Evolutionary conservation across 768 basidiomycete genomes (phyloP).

Genomic region (Suillus subaureus): DNA sequence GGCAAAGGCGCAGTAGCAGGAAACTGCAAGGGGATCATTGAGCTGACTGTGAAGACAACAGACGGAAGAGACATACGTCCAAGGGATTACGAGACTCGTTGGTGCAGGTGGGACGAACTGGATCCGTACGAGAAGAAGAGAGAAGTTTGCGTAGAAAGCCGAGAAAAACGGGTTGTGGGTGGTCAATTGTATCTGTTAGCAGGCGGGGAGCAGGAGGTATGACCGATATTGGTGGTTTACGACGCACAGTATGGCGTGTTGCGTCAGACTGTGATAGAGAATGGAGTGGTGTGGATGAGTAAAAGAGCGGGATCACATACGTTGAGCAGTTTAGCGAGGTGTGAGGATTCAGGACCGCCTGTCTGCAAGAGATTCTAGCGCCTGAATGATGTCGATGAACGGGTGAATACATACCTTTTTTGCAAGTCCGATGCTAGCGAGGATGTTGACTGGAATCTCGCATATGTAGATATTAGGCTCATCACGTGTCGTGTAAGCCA

Average conservation of each 20-base stretch:
- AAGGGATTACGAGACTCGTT: not conserved
- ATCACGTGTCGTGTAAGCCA: not conserved
- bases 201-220: not conserved
- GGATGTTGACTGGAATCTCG: not conserved
- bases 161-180: not conserved
- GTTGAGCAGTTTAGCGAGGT: not conserved
- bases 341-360: not conserved
- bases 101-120: not conserved
- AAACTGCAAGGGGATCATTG: not conserved
- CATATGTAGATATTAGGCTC: not conserved
- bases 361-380: not conserved
- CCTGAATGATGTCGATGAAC: not conserved
- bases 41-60: not conserved
- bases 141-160: not conserved
- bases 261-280: not conserved
- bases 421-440: not conserved
- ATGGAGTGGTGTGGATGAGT: not conserved
- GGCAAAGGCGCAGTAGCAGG: not conserved
- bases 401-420: not conserved
- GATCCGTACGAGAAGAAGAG: not conserved
- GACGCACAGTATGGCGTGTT: not conserved
- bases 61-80: not conserved
- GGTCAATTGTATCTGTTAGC: not conserved
- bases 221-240: not conserved
- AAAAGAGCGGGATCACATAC: not conserved